phyloP scores from a whole-genome alignment of 768 basidiomycete species.

The Chalciporus pseudorubinellus region DNA sequence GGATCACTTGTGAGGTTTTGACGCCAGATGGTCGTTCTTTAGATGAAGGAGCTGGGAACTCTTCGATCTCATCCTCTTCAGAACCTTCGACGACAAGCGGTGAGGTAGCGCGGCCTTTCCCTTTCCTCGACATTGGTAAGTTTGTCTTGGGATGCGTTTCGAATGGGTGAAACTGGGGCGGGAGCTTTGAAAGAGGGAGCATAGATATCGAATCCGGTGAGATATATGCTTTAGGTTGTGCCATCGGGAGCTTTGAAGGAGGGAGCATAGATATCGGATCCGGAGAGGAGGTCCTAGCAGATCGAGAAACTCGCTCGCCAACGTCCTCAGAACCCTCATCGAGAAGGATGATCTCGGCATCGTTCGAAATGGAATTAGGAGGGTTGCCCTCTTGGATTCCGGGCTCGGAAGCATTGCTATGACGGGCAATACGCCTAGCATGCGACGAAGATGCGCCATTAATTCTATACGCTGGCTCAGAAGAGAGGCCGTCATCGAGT shows the following conservation, averaged over 20 bases:
- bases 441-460: conserved; percentile 8
- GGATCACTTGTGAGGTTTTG: conserved; percentile 15
- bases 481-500: conserved; percentile 5
- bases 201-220: conserved; percentile 26
- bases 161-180: conserved; percentile 21
- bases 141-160: conserved; percentile 17
- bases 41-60: conserved; percentile 11
- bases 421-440: neutral
- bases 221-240: no score
- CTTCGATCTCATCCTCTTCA: conserved; percentile 23
- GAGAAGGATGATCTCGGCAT: conserved; percentile 23
- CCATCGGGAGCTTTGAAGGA: neutral
- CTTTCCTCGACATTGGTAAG: conserved; percentile 12
- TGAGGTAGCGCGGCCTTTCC: conserved; percentile 20
- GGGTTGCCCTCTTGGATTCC: conserved; percentile 23
- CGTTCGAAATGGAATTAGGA: conserved; percentile 5
- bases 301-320: conserved; percentile 19
- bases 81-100: conserved; percentile 19
- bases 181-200: neutral
- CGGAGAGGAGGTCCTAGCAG: conserved; percentile 18
- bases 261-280: conserved; percentile 16
- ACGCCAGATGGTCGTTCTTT: neutral
- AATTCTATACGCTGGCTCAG: neutral
- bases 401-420: conserved; percentile 8
- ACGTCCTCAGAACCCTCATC: conserved; percentile 20